phyloP scores from a whole-genome alignment of 148 eudicot species.

The Amaranthus cruentus region DNA sequence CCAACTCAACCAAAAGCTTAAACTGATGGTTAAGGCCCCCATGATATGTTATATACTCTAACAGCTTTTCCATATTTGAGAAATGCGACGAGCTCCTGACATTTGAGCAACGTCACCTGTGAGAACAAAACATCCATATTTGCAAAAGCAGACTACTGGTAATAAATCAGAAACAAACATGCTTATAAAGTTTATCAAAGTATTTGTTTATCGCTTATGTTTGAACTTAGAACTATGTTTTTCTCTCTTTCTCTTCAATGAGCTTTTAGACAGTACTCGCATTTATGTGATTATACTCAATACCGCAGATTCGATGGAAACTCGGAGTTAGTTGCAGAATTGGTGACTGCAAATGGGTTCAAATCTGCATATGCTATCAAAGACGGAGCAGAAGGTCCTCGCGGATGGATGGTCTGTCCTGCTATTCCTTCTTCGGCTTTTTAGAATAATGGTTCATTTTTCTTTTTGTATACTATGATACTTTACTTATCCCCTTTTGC shows the following conservation, averaged over 20 bases:
- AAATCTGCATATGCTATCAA: constrained; percentile 90
- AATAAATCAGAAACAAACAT: too few relatives aligned
- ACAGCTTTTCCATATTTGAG: too few relatives aligned
- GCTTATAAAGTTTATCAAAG: too few relatives aligned
- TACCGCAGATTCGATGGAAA: constrained; percentile 86
- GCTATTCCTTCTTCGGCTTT: constrained; percentile 17
- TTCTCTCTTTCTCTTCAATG: neutral
- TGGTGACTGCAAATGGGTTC: constrained; percentile 84
- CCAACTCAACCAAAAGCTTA: too few relatives aligned
- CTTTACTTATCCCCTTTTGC: constrained; percentile 11
- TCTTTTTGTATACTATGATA: neutral
- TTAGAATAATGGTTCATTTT: neutral
- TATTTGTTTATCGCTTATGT: too few relatives aligned
- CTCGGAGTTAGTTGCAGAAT: constrained; percentile 89
- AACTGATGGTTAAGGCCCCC: too few relatives aligned
- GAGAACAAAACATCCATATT: too few relatives aligned
- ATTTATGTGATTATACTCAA: constrained; percentile 2
- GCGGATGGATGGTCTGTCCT: constrained; percentile 80
- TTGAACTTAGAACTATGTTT: neutral
- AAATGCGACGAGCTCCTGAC: too few relatives aligned
- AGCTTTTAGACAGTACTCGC: neutral
- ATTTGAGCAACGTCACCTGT: too few relatives aligned
- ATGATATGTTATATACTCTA: too few relatives aligned
- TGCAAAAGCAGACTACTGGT: too few relatives aligned
- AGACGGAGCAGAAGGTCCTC: constrained; percentile 97